Conservation (phyloP, 176 grass and related monocot species). For the Rhipidocladum racemiflorum region DNA sequence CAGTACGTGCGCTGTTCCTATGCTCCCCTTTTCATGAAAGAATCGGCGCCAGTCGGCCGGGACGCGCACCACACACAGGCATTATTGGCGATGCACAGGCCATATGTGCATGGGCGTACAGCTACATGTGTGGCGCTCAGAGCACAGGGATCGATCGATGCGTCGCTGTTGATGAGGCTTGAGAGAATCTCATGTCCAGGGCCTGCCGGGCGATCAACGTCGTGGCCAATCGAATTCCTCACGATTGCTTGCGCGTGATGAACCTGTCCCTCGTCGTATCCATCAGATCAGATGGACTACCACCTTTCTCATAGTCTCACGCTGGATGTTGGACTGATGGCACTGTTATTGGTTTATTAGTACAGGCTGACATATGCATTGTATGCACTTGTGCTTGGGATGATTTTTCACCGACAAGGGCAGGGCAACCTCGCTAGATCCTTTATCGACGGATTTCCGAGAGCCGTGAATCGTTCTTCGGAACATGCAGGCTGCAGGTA, state of each 20-base stretch:
- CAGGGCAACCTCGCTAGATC: neutral
- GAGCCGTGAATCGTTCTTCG: too few relatives aligned
- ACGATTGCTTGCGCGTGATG: neutral
- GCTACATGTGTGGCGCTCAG: neutral
- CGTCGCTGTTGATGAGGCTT: neutral
- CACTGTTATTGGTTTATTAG: neutral
- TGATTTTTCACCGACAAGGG: neutral
- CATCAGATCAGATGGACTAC: neutral
- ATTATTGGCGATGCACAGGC: neutral
- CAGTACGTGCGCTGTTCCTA: neutral
- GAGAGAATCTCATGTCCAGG: neutral
- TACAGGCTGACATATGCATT: neutral
- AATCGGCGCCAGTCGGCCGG: neutral
- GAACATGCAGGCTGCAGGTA: neutral
- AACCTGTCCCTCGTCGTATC: neutral
- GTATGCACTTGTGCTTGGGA: neutral
- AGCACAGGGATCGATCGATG: neutral
- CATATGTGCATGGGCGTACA: neutral
- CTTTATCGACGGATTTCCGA: too few relatives aligned
- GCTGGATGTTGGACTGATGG: neutral
- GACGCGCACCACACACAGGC: neutral
- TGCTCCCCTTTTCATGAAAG: neutral
- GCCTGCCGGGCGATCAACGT: neutral
- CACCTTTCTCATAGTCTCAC: neutral
- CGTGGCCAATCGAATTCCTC: neutral